Base-by-base conservation (phyloP, 2,329 filamentous ascomycete genomes). In the Teratosphaeria gauchensis region DNA sequence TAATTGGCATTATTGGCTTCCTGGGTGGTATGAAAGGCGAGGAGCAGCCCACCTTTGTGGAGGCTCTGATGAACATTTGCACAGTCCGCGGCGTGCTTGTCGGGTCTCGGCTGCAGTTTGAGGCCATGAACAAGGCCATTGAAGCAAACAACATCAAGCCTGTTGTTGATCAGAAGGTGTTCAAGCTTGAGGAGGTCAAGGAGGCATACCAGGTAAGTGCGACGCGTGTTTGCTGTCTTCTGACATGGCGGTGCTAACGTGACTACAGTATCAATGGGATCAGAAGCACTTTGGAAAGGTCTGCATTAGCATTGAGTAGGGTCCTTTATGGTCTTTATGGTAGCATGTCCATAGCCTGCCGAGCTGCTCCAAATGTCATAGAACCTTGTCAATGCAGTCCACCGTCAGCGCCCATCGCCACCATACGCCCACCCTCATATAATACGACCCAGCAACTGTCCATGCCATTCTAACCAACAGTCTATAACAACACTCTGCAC, bases 141-240 rank as follows among this genome's bases (percentile, higher is more conserved):
- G 82, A 84, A 70, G 78, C 75, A 16, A 83, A 83, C 59, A 71
- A 83, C 61, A 81, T 85, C 64, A 78, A 82, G 61, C 83, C 83
- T 1, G 74, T 85, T 21, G 76, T 85, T 19, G 83, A 85, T 64
- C 72, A 80, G 65, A 82, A 80, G 71, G 75, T 80, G 12, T 85
- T 84, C 66, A 73, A 71, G 38, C 70, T 85, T 5, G 76, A 78
- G 24, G 67, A 84, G 63, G 68, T 76, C 4, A 79, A 77, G 66
- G 80, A 80, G 21, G 80, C 79, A 0, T 80, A 80, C 64, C 66
- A 76, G 66, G 62, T 76, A 75, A 65, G 71, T 77, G 51, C 42
- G 33, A 53, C n/a, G 16, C 59, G 24, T 60, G 53, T 35, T 31
- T 57, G 31, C 51, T 31, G 28, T 51, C 19, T 35, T n/a, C 35